Base-by-base conservation (phyloP, 2,329 filamentous ascomycete species). In the Phaeophleospora eucalypticola region DNA sequence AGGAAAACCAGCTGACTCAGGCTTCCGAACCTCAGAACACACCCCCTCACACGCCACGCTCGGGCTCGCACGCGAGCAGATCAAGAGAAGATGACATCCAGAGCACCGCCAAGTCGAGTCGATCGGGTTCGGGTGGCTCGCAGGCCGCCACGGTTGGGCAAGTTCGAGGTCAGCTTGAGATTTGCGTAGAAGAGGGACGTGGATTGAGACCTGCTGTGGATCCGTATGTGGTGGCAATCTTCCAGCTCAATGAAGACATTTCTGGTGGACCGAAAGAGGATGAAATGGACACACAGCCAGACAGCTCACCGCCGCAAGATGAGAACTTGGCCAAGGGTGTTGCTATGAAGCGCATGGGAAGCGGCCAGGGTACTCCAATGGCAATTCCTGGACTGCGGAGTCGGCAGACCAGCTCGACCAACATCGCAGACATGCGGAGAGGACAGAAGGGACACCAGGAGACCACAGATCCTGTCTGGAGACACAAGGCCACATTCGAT, bases 161-260 rank as follows among this genome's bases (percentile, higher is more conserved):
- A 17, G 78, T 88, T 17, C 91, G 88, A 67, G 93, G 93, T 48
- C 95, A 93, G 68, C 76, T 98, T 46, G 87, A 84, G 27, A 87
- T 98, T 59, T 89, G 87, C 65, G 93, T 98, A 45, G 77, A 83
- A 41, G 89, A 96, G 67, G 93, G 86, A 39, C 80, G 89, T 60
- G 88, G 87, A 8, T 71, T 98, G 43, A 80, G 86, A 51, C 87
- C 83, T 48, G 89, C 89, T 64, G 82, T 83, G 49, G 88, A 96
- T 61, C 93, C 93, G 1, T 98, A 98, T 62, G 88, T 96, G 43
- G 89, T 98, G 9, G 95, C 87, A 49, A 90, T 96, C 19, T 98
- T 97, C 63, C 93, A 98, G 67, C 87, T 89, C 66, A 95, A 91
- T 63, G 93, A 98, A 68, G 85, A 95, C 59, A 95, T 98, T 46